Base-by-base conservation (phyloP, 371 early-diverging fungal species). In the Circinella umbellata region DNA sequence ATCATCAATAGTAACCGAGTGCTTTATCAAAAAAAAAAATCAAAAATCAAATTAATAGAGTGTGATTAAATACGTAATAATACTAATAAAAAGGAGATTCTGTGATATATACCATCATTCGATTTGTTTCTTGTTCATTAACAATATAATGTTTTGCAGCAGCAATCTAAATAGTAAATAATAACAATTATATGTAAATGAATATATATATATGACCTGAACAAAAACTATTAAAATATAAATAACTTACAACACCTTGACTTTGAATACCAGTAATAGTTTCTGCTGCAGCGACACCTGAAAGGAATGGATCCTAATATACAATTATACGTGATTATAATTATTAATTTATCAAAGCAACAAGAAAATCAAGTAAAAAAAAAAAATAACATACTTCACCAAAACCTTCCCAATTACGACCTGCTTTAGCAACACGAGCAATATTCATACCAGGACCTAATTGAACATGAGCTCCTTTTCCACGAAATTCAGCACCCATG, bases 351-450 rank as follows among this genome's bases (percentile, higher is more conserved):
- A 53, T 53, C 15, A 15, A 15, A 53, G 5, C 15, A 15, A 39
- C 39, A 42, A 6, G 1, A 11, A 42, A 42, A 42, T 6, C 39
- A 42, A 42, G 11, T 42, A 11, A 42, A 9, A 42, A 42, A 11
- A 11, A 3, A 9, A 42, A 42, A n/a, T n/a, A n/a, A 13, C 42
- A 13, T 64, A 64, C 65, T 66, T 83, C 90, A 59, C 89, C 88
- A 37, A 79, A 80, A 37, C 77, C 76, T 76, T 89, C 90, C 85
- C 86, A 90, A 62, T 80, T 84, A 68, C 90, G 75, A 36, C 90
- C 90, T 38, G 61, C 54, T 34, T 42, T 66, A 61, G 42, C 46
- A n/a, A 53, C 46, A 13, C 70, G 64, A 20, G 55, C 55, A 36
- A 70, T 70, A 18, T 70, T 47, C 47, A 70, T 61, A 11, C 34